Evolutionary conservation across 805 yeast species (phyloP).

Genomic region (Monosporozyma aerobia): DNA sequence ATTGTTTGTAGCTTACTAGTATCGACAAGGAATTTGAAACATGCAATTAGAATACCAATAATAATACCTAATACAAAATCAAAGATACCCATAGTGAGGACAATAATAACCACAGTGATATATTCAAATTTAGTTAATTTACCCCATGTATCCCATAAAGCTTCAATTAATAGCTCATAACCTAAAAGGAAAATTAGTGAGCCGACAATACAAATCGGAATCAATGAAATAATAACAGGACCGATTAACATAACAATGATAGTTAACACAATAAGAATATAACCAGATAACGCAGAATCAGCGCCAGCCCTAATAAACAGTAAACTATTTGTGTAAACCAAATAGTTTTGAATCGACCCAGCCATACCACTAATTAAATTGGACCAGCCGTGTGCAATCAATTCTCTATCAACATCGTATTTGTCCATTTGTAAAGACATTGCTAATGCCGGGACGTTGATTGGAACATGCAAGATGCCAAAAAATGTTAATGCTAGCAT

Average conservation of each 20-base stretch:
- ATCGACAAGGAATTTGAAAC: constrained; percentile 89
- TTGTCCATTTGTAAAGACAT: constrained; percentile 76
- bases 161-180: constrained; percentile 80
- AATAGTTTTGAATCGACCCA: constrained; percentile 89
- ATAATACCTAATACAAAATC: constrained; percentile 91
- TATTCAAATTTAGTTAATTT: constrained; percentile 71
- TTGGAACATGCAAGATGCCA: constrained; percentile 93
- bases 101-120: constrained; percentile 72
- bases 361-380: constrained; percentile 72
- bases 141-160: constrained; percentile 76
- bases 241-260: constrained; percentile 75
- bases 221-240: constrained; percentile 84
- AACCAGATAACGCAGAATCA: constrained; percentile 78
- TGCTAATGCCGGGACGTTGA: constrained; percentile 94
- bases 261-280: constrained; percentile 80
- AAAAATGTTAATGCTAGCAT: constrained; percentile 94
- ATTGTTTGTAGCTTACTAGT: constrained; percentile 80
- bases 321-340: constrained; percentile 90
- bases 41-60: constrained; percentile 84
- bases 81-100: constrained; percentile 90
- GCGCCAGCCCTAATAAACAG: constrained; percentile 93
- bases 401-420: constrained; percentile 83
- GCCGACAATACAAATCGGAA: constrained; percentile 95
- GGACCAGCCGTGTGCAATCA: constrained; percentile 90
- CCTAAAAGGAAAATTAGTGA: constrained; percentile 84